A percentile compares a stretch with the other conserved stretches of the same genome.
These are phyloP conservation scores for Vanderwaltozyma polyspora DNA, from an alignment of 805 yeast species.

Conservation along the genomic window DNA sequence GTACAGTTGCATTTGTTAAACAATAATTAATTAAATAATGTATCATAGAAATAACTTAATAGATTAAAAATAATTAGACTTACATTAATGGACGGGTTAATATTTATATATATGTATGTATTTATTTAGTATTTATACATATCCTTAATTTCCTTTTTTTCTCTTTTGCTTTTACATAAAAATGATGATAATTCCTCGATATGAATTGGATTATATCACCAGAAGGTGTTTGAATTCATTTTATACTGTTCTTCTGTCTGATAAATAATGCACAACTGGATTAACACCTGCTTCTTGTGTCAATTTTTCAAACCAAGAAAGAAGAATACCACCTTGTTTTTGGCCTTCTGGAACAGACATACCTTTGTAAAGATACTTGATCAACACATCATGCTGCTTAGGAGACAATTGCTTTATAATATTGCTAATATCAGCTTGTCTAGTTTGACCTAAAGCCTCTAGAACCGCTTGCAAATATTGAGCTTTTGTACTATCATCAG, in stretches of 20 bases:
- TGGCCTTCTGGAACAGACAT: constrained; percentile 72
- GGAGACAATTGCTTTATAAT: constrained; percentile 48
- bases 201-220: too few relatives aligned
- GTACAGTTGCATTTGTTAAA: constrained; percentile 69
- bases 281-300: constrained; percentile 80
- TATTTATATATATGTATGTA: too few relatives aligned
- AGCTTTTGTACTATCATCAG: constrained; percentile 37
- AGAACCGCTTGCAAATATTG: constrained; percentile 46
- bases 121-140: too few relatives aligned
- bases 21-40: too few relatives aligned
- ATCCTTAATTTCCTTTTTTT: too few relatives aligned
- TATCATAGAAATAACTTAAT: too few relatives aligned
- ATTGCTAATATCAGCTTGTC: constrained; percentile 52
- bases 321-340: constrained; percentile 73
- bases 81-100: too few relatives aligned
- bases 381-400: constrained; percentile 63
- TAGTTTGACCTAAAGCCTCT: constrained; percentile 58
- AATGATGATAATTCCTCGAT: too few relatives aligned
- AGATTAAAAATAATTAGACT: too few relatives aligned
- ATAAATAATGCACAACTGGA: constrained; percentile 72
- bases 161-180: too few relatives aligned
- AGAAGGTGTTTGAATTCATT: not conserved
- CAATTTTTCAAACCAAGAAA: constrained; percentile 88
- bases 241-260: constrained; percentile 73
- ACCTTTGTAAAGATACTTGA: constrained; percentile 77